Evolutionary conservation across 2,329 filamentous ascomycete species (phyloP).

Genomic region (Alternaria sp.): DNA sequence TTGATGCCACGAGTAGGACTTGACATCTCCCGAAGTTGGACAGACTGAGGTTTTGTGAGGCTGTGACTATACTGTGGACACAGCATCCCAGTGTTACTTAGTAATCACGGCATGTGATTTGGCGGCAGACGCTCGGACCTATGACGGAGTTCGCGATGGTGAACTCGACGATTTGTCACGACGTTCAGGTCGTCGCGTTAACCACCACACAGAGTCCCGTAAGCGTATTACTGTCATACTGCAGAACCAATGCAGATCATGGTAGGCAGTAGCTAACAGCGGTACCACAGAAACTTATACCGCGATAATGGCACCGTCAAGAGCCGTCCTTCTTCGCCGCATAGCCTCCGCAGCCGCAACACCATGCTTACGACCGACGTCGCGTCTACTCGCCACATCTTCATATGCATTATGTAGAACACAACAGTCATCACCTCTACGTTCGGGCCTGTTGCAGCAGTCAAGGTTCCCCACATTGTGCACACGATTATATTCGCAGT

Average conservation of each 20-base stretch:
- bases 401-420: slow-evolving; percentile 16
- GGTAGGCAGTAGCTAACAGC: slow-evolving; percentile 17
- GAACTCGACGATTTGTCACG: slow-evolving; percentile 21
- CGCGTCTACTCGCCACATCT: slow-evolving; percentile 31
- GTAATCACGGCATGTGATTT: slow-evolving; percentile 43
- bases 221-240: slow-evolving; percentile 13
- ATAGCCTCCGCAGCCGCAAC: slow-evolving; percentile 29
- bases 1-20: neutral
- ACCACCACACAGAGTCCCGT: slow-evolving; percentile 14
- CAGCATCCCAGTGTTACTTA: slow-evolving; percentile 1
- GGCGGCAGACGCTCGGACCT: slow-evolving; percentile 36
- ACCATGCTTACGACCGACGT: slow-evolving; percentile 29
- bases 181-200: slow-evolving; percentile 21
- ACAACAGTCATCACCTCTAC: slow-evolving; percentile 16
- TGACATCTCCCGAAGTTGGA: slow-evolving; percentile 6
- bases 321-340: slow-evolving; percentile 36
- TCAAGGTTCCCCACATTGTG: slow-evolving; percentile 15
- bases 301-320: slow-evolving; percentile 46
- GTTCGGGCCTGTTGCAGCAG: slow-evolving; percentile 12
- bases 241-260: slow-evolving; percentile 13
- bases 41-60: slow-evolving; percentile 9
- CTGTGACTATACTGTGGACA: neutral
- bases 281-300: slow-evolving; percentile 6
- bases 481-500: slow-evolving; percentile 38
- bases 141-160: slow-evolving; percentile 39